Evolutionary conservation across 2,329 filamentous ascomycete genomes (phyloP).

Genomic region (Metarhizium guizhouense): DNA sequence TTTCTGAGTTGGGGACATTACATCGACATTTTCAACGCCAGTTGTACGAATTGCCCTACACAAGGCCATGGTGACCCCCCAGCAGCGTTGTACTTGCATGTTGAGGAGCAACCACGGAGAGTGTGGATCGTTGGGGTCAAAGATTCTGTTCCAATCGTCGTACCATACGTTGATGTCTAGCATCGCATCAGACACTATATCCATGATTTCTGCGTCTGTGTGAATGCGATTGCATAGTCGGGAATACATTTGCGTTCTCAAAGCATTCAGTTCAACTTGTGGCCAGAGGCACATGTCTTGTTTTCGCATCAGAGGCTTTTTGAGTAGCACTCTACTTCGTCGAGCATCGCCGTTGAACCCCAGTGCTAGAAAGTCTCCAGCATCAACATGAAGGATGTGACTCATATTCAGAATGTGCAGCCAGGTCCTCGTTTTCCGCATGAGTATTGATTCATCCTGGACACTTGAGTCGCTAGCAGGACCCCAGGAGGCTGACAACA

Average conservation of each 20-base stretch:
- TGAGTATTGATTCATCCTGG: slow-evolving; percentile 21
- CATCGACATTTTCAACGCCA: too few relatives aligned
- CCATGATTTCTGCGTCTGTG: slow-evolving; percentile 25
- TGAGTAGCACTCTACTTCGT: slow-evolving; percentile 34
- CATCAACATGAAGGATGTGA: slow-evolving; percentile 37
- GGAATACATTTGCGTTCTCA: slow-evolving; percentile 27
- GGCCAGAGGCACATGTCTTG: slow-evolving; percentile 43
- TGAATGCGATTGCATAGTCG: slow-evolving; percentile 16
- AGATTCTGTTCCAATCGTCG: slow-evolving; percentile 24
- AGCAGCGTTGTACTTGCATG: slow-evolving; percentile 41
- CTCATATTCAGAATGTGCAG: slow-evolving; percentile 43
- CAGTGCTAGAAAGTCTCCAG: slow-evolving; percentile 15
- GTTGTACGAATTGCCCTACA: slow-evolving; percentile 32
- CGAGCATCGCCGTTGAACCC: slow-evolving; percentile 33
- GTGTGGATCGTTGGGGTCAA: slow-evolving; percentile 9
- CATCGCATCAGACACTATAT: slow-evolving; percentile 31
- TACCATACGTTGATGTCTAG: slow-evolving; percentile 42
- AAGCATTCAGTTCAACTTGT: slow-evolving; percentile 34
- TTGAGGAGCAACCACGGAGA: slow-evolving; percentile 31
- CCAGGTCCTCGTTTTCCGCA: slow-evolving; percentile 36
- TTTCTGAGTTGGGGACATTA: too few relatives aligned
- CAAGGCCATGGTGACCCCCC: slow-evolving; percentile 42
- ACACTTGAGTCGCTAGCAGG: background rate
- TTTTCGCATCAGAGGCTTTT: slow-evolving; percentile 31
- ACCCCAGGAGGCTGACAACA: background rate